Conservation (phyloP, 208 protist genomes). For the Trypanosoma brucei region DNA sequence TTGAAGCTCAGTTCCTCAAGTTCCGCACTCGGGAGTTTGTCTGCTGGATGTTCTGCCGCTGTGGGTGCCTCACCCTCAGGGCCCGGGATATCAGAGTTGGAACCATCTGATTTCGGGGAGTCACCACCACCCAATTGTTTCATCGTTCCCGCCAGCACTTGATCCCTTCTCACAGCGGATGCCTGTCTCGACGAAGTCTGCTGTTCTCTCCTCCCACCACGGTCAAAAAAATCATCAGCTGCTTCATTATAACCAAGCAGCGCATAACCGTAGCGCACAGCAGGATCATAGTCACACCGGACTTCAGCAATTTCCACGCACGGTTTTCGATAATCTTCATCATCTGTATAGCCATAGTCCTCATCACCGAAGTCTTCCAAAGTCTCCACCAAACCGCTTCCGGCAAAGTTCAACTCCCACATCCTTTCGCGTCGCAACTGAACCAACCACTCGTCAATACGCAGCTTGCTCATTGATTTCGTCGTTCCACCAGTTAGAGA, state of each 20-base stretch:
- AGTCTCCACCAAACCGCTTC: conserved; percentile 43
- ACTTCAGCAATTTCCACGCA: conserved; percentile 41
- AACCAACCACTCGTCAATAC: conserved; percentile 25
- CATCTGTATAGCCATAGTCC: conserved; percentile 31
- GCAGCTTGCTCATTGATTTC: conserved; percentile 52
- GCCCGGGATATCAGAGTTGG: no score
- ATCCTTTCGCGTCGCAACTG: conserved; percentile 10
- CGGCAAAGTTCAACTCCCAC: conserved; percentile 36
- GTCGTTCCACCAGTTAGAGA: conserved; percentile 56
- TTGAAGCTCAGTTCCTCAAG: neutral
- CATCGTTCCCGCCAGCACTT: no score
- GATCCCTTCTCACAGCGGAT: conserved; percentile 22
- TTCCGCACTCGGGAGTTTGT: conserved; percentile 5
- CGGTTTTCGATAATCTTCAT: conserved; percentile 53
- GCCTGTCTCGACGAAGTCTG: neutral
- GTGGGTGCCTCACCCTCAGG: neutral
- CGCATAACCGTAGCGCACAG: conserved; percentile 9
- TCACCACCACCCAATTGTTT: no score
- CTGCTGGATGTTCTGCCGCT: conserved; percentile 2
- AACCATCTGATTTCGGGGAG: no score
- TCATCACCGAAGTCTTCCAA: conserved; percentile 56
- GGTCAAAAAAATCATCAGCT: neutral
- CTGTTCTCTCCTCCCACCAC: neutral
- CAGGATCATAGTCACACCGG: conserved; percentile 54
- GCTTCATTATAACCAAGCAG: neutral